Base-by-base conservation (phyloP, 2,329 filamentous ascomycete genomes). In the Colletotrichum sp. region DNA sequence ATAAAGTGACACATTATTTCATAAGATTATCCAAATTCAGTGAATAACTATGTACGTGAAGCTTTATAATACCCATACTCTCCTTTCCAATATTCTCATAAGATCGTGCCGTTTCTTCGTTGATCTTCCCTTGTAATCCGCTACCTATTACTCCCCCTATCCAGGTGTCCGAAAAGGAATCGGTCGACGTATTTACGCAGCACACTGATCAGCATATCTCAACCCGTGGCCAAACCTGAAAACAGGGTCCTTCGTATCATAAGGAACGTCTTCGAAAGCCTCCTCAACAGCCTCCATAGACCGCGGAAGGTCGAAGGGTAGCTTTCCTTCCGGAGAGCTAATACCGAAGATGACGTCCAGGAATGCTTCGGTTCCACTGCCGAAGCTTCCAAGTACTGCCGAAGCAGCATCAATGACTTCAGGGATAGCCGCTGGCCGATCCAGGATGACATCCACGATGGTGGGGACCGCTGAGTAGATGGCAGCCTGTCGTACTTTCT, bases 221-320 rank as follows among this genome's bases (percentile, higher is more conserved):
- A 77, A n/a, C 4, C 82, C 83, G 30, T 83, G 79, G 1, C 83
- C 83, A 73, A 83, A 83, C 69, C 76, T 76, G 44, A 84, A 84
- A 8, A 82, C 39, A 2, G 83, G 79, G 32, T 82, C 71, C 30
- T 79, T 72, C 0, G 80, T 81, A 49, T 84, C 81, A 60, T 79
- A 84, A 0, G 82, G 79, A 13, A 83, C 78, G 62, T 84, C 83
- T 39, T 81, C 80, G 16, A 67, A 76, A 0, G 78, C 76, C 10
- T 78, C 83, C 62, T 84, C 83, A 0, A 88, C 88, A 2, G 87
- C 88, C 60, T 81, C 83, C 77, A 85, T 84, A 8, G 86, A 88
- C 13, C 85, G 78, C 1, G 88, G 88, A 39, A 90, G 70, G 78
- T 90, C 88, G 79, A 88, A 87, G 0, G 87, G 87, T 71, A 88